A percentile compares a stretch with the other conserved stretches of the same genome.
Evolutionary conservation across 169 alveolate genomes (phyloP).

Genomic region (Plasmodium knowlesi): DNA sequence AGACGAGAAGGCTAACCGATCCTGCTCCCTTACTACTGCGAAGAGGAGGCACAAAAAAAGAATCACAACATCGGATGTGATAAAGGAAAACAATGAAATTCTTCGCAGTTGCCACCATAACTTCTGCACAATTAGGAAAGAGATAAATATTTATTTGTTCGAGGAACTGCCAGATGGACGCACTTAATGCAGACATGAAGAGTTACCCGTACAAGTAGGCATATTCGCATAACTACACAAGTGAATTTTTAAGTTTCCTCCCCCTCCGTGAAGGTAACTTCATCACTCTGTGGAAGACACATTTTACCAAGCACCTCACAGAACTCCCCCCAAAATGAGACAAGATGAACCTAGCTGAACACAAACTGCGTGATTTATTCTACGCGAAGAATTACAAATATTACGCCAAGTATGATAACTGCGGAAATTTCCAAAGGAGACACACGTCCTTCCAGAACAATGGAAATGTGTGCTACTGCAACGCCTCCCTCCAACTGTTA

Average conservation of each 20-base stretch:
- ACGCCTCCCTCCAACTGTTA: constrained; percentile 57
- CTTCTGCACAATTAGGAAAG: background rate
- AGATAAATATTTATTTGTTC: no score
- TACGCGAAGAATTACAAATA: constrained; percentile 45
- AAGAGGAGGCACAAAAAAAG: background rate
- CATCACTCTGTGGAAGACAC: background rate
- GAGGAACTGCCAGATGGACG: background rate
- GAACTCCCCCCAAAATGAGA: constrained; percentile 19
- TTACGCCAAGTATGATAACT: constrained; percentile 38
- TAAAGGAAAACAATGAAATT: background rate
- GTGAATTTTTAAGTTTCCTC: background rate
- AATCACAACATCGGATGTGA: background rate
- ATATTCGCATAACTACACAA: background rate
- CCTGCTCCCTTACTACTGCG: background rate
- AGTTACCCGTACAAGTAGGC: background rate
- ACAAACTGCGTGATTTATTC: constrained; percentile 18
- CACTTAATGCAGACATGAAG: background rate
- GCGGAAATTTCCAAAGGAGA: constrained; percentile 27
- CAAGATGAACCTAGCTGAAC: constrained; percentile 51
- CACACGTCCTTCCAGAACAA: constrained; percentile 36
- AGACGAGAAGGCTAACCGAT: background rate
- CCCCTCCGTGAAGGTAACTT: background rate
- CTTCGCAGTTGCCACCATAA: background rate
- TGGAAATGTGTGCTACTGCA: constrained; percentile 71
- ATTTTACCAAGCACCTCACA: background rate